Evolutionary conservation across 2,329 filamentous ascomycete species (phyloP), one percentile per base, ranked within the genome.

Genomic region (Aureobasidium sp.): DNA sequence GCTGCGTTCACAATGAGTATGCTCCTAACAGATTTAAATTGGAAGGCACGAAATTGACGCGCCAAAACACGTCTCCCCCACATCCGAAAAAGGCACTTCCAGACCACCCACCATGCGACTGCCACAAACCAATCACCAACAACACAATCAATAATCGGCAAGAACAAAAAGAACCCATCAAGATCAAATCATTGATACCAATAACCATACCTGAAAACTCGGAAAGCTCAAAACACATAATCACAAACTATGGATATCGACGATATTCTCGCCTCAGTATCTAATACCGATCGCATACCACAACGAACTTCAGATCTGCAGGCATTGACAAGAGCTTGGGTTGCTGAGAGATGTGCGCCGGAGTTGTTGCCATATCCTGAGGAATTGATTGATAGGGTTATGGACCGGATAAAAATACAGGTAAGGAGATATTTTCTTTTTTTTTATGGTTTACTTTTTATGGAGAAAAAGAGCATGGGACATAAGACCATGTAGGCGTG

Each of bases 271-370:
- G 78, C 79, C 65, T 78, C 80, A 42, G 77, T 82, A 36, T 72
- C 76, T n/a, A 70, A 71, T 0, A 67, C 68, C 3, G 57, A 61
- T 2, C 66, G 78, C 39, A 74, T 84, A 20, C 83, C 85, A 2
- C 76, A 77, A 57, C 83, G 85, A 68, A 86, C 82, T 46, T 82
- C 86, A 70, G 93, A 97, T 76, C 82, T 97, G 67, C 91, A 97
- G 74, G 85, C 89, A 59, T 79, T 99, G 68, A 97, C 93, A 68
- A 88, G 93, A 70, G 88, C 87, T 69, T 99, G 93, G 93, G 85
- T 97, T 48, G 90, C 93, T 47, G 95, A 99, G 75, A 86, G 94
- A 68, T 90, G 88, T 62, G 87, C 91, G 48, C 91, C 93, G 2
- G 92, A 97, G 75, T 80, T 99, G n/a, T 79, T 97, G 42, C 84